phyloP scores from a whole-genome alignment of 2,329 filamentous ascomycete genomes.

The Calonectria hawksworthii region DNA sequence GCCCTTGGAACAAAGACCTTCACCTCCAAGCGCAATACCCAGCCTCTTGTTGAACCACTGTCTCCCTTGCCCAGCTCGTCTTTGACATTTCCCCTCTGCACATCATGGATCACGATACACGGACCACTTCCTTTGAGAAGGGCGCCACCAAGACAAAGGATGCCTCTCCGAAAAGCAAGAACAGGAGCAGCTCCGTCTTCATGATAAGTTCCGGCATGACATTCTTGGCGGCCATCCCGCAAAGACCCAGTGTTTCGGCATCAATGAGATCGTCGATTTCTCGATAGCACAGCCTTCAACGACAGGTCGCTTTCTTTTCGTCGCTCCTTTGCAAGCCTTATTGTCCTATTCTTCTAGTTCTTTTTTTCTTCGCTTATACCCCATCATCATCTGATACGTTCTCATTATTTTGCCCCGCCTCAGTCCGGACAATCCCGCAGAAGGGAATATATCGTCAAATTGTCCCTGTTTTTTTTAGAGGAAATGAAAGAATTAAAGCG shows the following conservation, averaged over 20 bases:
- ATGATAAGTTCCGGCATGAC: slow-evolving; percentile 48
- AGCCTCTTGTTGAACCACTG: slow-evolving; percentile 7
- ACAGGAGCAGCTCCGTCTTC: slow-evolving; percentile 42
- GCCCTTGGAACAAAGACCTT: slow-evolving; percentile 37
- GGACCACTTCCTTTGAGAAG: slow-evolving; percentile 45
- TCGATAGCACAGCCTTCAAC: slow-evolving; percentile 35
- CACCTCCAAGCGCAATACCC: not conserved
- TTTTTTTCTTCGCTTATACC: slow-evolving; percentile 5
- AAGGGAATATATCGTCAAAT: not conserved
- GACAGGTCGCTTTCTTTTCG: slow-evolving; percentile 20
- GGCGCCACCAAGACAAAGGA: slow-evolving; percentile 44
- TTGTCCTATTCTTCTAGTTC: slow-evolving; percentile 14
- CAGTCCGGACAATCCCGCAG: not conserved
- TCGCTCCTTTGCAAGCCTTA: slow-evolving; percentile 36
- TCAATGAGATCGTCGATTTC: slow-evolving; percentile 46
- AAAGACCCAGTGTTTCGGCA: slow-evolving; percentile 35
- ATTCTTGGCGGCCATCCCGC: slow-evolving; percentile 45
- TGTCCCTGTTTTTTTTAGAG: slow-evolving; percentile 11
- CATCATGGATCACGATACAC: slow-evolving; percentile 41
- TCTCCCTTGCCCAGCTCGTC: slow-evolving; percentile 4
- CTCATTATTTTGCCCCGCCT: not conserved
- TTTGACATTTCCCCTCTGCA: not conserved
- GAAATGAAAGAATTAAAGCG: slow-evolving; percentile 34
- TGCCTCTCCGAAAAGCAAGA: slow-evolving; percentile 38
- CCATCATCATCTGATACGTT: slow-evolving; percentile 4